Conservation (phyloP, 257 asterid genomes). For the Haberlea rhodopensis region DNA sequence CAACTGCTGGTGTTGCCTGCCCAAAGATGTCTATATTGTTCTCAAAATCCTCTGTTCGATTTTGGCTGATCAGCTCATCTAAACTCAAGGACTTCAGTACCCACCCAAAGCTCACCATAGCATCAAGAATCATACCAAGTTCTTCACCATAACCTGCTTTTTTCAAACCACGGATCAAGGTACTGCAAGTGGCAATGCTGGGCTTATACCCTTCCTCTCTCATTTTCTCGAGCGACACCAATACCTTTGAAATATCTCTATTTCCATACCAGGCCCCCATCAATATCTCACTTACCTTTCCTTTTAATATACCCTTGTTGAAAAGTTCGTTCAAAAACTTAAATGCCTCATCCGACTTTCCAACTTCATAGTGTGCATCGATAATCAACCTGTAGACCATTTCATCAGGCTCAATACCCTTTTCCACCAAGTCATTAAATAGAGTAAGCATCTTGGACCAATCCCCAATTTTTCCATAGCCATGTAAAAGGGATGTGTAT, state of each 20-base stretch:
- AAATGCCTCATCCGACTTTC: constrained; percentile 52
- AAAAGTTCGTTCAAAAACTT: constrained; percentile 57
- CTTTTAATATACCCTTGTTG: constrained; percentile 57
- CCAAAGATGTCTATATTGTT: constrained; percentile 22
- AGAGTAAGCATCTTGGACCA: constrained; percentile 53
- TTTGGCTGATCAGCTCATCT: constrained; percentile 41
- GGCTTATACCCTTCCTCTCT: constrained; percentile 63
- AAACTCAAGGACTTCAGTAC: constrained; percentile 45
- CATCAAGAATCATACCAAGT: constrained; percentile 42
- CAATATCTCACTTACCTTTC: constrained; percentile 47
- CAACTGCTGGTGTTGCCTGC: constrained; percentile 42
- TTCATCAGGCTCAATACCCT: constrained; percentile 78
- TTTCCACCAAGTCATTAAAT: constrained; percentile 55
- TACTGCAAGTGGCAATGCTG: constrained; percentile 51
- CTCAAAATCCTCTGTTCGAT: constrained; percentile 31
- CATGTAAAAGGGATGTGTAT: constrained; percentile 67
- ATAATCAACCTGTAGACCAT: constrained; percentile 48
- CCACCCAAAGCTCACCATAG: constrained; percentile 64
- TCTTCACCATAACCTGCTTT: constrained; percentile 58
- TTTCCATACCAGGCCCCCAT: constrained; percentile 52
- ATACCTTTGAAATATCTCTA: constrained; percentile 41
- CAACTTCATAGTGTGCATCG: constrained; percentile 56
- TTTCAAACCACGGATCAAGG: constrained; percentile 53
- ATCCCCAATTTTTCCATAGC: constrained; percentile 65
- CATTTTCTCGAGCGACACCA: constrained; percentile 50